phyloP scores from a whole-genome alignment of 2,329 filamentous ascomycete species.

The Paecilomyces variotii region DNA sequence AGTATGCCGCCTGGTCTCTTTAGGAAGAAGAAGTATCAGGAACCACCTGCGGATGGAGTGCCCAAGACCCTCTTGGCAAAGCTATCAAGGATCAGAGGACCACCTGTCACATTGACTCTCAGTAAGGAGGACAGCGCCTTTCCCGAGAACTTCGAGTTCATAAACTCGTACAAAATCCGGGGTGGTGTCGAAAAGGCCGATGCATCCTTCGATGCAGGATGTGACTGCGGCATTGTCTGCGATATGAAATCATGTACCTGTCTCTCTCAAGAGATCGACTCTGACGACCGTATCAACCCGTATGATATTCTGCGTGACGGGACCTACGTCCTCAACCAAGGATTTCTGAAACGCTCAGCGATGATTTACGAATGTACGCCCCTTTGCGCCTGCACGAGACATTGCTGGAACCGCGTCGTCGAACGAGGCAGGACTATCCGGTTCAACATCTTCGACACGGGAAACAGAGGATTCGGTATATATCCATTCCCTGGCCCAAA shows the following conservation, averaged over 20 bases:
- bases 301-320: constrained; percentile 17
- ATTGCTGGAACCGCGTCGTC: constrained; percentile 37
- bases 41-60: background rate
- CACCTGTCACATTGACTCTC: constrained; percentile 16
- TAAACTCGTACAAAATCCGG: constrained; percentile 27
- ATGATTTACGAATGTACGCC: constrained; percentile 37
- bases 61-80: constrained; percentile 15
- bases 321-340: constrained; percentile 18
- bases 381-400: constrained; percentile 25
- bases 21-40: background rate
- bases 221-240: constrained; percentile 21
- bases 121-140: constrained; percentile 12
- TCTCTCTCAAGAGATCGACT: constrained; percentile 21
- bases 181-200: constrained; percentile 20
- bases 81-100: constrained; percentile 18
- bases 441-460: constrained; percentile 37
- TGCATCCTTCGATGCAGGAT: constrained; percentile 25
- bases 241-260: constrained; percentile 20
- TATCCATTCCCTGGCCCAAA: background rate
- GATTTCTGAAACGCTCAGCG: constrained; percentile 23
- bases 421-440: constrained; percentile 31
- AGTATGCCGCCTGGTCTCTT: background rate
- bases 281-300: constrained; percentile 20
- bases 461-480: constrained; percentile 33
- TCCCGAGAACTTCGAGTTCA: constrained; percentile 30